Evolutionary conservation across 768 basidiomycete genomes (phyloP), one percentile per base, ranked within the genome.

Genomic region (Mycena rebaudengoi): DNA sequence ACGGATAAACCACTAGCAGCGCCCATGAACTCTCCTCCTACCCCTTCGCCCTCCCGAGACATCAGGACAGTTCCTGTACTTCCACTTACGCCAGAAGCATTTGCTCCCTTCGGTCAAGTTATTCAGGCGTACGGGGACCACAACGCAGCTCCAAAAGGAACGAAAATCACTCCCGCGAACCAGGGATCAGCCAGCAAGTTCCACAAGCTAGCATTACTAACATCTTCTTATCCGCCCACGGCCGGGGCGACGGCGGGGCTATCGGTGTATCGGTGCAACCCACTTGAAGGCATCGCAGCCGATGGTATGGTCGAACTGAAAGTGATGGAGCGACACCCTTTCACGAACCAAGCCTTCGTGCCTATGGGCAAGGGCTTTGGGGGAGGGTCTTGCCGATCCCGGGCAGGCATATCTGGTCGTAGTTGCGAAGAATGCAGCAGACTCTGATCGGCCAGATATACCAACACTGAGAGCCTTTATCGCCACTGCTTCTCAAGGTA

Each of bases 131-230:
- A 92, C 74, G 79, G 82, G 1, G 87, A 92, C 70, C 82, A 85
- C 41, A 75, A 85, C 14, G 84, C 89, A 13, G 90, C 86, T 6
- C 90, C 95, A 1, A 87, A 86, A 51, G 87, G 84, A 10, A 85
- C 86, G 37, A 88, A 86, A 69, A 85, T 94, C 54, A 95, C 95
- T 4, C 79, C 85, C 18, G 96, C 95, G 28, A 99, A 99, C 76
- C 90, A 86, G 66, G 95, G 94, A 40, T 94, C 95, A 4, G 98
- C 98, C 0, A 83, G 77, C 70, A 99, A 99, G 76, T 98, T 92
- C 79, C 95, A 99, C 80, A 93, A 96, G 73, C 84, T 99, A 33
- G 86, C 94, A 4, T 81, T 89, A n/a, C 78, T 94, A 29, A 77
- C 79, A 13, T 84, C 85, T 4, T 87, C 85, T 7, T 98, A 96